These are phyloP conservation scores for Plasmodium berghei DNA, from an alignment of 169 alveolate genomes.

Conservation along the genomic window DNA sequence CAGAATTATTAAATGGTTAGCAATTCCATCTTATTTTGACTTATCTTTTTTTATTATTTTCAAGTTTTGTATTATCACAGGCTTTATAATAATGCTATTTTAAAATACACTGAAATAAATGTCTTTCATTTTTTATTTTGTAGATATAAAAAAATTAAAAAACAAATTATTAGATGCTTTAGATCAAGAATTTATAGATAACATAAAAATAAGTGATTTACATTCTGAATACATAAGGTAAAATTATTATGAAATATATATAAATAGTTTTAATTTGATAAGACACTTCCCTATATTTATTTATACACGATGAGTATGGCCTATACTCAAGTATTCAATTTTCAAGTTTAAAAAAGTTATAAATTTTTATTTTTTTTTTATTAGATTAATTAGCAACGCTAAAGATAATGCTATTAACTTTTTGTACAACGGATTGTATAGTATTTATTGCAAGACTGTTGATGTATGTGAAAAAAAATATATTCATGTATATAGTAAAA, in stretches of 20 bases:
- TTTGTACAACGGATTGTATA: slow-evolving; percentile 52
- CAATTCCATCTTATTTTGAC: too few species aligned
- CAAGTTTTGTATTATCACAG: too few species aligned
- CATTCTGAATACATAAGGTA: slow-evolving; percentile 35
- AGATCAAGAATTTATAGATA: slow-evolving; percentile 40
- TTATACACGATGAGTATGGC: too few species aligned
- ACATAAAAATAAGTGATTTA: slow-evolving; percentile 11
- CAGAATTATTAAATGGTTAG: slow-evolving; percentile 15
- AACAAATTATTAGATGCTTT: slow-evolving; percentile 12
- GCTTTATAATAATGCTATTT: too few species aligned
- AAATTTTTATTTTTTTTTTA: neutral
- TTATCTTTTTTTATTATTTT: too few species aligned
- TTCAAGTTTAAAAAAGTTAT: too few species aligned
- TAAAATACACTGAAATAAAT: neutral
- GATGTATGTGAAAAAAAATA: slow-evolving; percentile 24
- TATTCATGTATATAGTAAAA: too few species aligned
- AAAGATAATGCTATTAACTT: slow-evolving; percentile 24
- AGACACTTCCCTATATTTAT: too few species aligned
- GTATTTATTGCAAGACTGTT: slow-evolving; percentile 15
- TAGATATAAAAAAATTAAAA: slow-evolving; percentile 35
- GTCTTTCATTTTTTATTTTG: neutral
- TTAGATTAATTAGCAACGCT: slow-evolving; percentile 18
- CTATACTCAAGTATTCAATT: too few species aligned
- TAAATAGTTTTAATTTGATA: too few species aligned
- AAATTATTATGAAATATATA: neutral